These are phyloP conservation scores for Colletotrichum theobromicola DNA, from an alignment of 2,329 filamentous ascomycete genomes.

Conservation along the genomic window DNA sequence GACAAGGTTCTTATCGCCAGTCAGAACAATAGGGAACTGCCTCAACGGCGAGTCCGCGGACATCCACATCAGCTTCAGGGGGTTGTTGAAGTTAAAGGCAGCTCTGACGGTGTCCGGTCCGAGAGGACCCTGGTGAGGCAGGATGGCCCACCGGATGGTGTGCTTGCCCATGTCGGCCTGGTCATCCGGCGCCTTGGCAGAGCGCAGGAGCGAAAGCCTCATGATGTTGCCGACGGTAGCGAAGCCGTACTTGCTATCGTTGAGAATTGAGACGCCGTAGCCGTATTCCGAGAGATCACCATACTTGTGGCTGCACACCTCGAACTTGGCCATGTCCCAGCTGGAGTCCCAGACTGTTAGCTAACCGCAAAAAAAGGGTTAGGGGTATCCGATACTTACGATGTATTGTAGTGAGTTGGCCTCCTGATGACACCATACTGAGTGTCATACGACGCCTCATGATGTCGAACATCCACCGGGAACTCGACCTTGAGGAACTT, in stretches of 20 bases:
- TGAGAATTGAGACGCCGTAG: conserved; percentile 73
- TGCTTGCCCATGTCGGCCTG: conserved; percentile 74
- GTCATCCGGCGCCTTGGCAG: conserved; percentile 71
- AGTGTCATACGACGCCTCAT: conserved; percentile 71
- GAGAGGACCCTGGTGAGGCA: conserved; percentile 65
- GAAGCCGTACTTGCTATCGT: conserved; percentile 75
- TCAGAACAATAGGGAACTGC: conserved; percentile 49
- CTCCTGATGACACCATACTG: conserved; percentile 69
- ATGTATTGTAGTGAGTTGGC: conserved; percentile 75
- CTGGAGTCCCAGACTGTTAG: neutral
- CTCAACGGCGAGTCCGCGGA: neutral
- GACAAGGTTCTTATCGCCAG: conserved; percentile 54
- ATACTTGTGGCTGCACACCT: conserved; percentile 79
- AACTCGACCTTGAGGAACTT: conserved; percentile 77
- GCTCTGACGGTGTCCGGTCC: conserved; percentile 63
- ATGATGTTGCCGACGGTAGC: conserved; percentile 71
- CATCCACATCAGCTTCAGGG: conserved; percentile 42
- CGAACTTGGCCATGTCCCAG: conserved; percentile 81
- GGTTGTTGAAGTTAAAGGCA: conserved; percentile 72
- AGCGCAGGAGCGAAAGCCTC: conserved; percentile 68
- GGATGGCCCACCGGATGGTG: conserved; percentile 69
- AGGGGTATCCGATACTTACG: conserved; percentile 32
- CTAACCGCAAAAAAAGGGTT: accelerated
- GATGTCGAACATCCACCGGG: conserved; percentile 68
- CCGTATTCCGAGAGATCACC: conserved; percentile 72